phyloP scores from a whole-genome alignment of 768 basidiomycete genomes.

The Termitomyces sp. region DNA sequence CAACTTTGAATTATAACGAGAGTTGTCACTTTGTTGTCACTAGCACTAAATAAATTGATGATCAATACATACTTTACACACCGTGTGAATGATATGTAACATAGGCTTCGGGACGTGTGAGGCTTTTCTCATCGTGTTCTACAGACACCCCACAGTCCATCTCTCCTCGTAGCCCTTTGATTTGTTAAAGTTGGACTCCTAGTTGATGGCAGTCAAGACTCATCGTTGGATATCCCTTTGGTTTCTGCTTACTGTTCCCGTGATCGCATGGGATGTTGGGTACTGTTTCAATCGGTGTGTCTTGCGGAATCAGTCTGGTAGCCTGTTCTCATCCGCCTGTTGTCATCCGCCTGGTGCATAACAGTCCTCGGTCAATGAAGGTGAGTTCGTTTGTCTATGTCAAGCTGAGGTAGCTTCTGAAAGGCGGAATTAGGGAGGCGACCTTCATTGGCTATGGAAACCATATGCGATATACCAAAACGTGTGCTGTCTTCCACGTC shows the following conservation, averaged over 20 bases:
- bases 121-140: no score
- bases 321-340: background rate
- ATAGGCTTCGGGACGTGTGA: no score
- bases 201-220: slow-evolving; percentile 46
- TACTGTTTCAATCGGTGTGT: slow-evolving; percentile 79
- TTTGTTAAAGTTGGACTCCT: background rate
- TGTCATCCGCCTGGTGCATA: background rate
- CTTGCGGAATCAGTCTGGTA: background rate
- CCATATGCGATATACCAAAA: slow-evolving; percentile 79
- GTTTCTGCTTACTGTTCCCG: slow-evolving; percentile 61
- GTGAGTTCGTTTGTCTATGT: slow-evolving; percentile 20
- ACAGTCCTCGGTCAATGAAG: slow-evolving; percentile 79
- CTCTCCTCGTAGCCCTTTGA: no score
- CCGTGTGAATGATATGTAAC: no score
- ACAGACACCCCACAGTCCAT: no score
- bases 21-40: no score
- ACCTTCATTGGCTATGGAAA: slow-evolving; percentile 89
- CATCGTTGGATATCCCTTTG: slow-evolving; percentile 60
- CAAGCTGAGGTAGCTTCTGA: background rate
- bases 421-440: slow-evolving; percentile 53
- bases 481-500: slow-evolving; percentile 33
- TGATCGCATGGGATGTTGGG: slow-evolving; percentile 77
- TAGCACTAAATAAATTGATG: no score
- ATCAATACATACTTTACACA: no score
- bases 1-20: no score